A percentile compares a stretch with the other conserved stretches of the same genome.
These are phyloP conservation scores for Sclerotinia subarctica DNA, from an alignment of 2,329 filamentous ascomycete species.

Conservation along the genomic window DNA sequence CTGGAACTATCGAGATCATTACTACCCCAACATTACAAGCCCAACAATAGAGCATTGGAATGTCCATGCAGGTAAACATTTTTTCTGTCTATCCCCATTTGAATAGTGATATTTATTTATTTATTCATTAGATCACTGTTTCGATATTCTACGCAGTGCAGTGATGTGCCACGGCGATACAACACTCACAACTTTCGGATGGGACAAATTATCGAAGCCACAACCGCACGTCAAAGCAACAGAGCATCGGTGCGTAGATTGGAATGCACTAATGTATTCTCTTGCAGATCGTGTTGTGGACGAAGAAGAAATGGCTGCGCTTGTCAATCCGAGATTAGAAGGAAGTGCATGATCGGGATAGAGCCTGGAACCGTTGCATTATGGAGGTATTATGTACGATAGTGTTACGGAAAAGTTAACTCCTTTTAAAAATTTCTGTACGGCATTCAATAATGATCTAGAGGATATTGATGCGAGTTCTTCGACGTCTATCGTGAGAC, in stretches of 20 bases:
- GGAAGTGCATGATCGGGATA: neutral
- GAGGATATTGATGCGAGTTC: neutral
- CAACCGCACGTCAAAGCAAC: slow-evolving; percentile 8
- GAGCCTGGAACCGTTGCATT: neutral
- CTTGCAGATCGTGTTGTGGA: slow-evolving; percentile 7
- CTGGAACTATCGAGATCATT: slow-evolving; percentile 10
- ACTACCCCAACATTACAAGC: slow-evolving; percentile 13
- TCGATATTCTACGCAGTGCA: slow-evolving; percentile 12
- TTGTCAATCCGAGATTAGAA: slow-evolving; percentile 1
- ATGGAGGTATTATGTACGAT: neutral
- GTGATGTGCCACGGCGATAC: slow-evolving; percentile 17
- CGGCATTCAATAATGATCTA: neutral
- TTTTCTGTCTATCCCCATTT: rapidly evolving
- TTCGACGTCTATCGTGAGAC: neutral
- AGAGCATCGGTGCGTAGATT: slow-evolving; percentile 11
- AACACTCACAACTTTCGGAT: slow-evolving; percentile 12
- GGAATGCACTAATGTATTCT: neutral
- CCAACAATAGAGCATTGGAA: slow-evolving; percentile 13
- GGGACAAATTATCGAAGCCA: slow-evolving; percentile 6
- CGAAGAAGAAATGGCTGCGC: slow-evolving; percentile 12
- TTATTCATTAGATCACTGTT: slow-evolving; percentile 1
- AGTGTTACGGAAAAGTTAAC: neutral
- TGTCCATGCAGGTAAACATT: slow-evolving; percentile 3
- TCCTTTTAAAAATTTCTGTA: neutral
- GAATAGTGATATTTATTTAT: neutral